Percentiles rank a stretch among this genome's conserved stretches.
phyloP scores from a whole-genome alignment of 1,139 yeast species.

The Keqinozyma sinolaborantium region DNA sequence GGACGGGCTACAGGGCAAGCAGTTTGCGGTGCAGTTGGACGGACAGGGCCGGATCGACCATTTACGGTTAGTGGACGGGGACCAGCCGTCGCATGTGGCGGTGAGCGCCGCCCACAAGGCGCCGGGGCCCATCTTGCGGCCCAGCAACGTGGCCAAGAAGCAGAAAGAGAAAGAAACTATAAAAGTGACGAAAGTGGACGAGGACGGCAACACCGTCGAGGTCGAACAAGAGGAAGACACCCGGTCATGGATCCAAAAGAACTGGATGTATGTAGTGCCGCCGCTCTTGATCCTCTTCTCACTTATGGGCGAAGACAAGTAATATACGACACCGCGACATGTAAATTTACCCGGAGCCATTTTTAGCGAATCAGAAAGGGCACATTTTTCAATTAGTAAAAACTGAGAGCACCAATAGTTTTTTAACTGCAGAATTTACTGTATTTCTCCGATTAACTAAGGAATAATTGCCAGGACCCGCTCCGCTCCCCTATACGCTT shows the following conservation, averaged over 20 bases:
- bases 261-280: conserved; percentile 50
- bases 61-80: conserved; percentile 10
- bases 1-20: conserved; percentile 6
- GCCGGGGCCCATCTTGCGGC: conserved; percentile 26
- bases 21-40: conserved; percentile 14
- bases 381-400: conserved; percentile 24
- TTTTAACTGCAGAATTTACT: neutral
- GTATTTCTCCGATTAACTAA: too few relatives aligned
- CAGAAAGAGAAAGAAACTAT: conserved; percentile 8
- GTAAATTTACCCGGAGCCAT: neutral
- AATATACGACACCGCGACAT: conserved; percentile 1
- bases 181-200: conserved; percentile 12
- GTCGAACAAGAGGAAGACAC: conserved; percentile 24
- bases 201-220: conserved; percentile 23
- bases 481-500: too few relatives aligned
- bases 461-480: too few relatives aligned
- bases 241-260: conserved; percentile 49
- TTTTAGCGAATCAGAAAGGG: conserved; percentile 30
- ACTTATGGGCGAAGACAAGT: conserved; percentile 20
- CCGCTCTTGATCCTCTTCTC: conserved; percentile 36
- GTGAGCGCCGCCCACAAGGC: conserved; percentile 10
- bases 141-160: conserved; percentile 12
- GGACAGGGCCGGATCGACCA: conserved; percentile 11
- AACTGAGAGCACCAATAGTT: conserved; percentile 1
- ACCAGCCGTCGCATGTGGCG: conserved; percentile 3